Evolutionary conservation across 306 rosid species (phyloP).

Genomic region (Dryas alaskensis): DNA sequence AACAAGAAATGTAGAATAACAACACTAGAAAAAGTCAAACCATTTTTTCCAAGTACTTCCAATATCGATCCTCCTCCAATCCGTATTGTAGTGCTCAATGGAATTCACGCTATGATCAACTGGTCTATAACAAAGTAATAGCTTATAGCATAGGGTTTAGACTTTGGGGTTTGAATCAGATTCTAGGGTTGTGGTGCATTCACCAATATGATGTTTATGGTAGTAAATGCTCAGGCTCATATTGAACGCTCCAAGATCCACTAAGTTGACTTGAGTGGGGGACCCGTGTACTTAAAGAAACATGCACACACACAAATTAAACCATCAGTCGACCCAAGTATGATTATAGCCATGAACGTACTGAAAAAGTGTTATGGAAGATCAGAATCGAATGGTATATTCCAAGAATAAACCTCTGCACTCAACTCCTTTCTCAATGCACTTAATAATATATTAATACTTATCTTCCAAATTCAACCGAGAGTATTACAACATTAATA

Average conservation of each 20-base stretch:
- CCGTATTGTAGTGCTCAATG: background rate
- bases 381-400: conserved; percentile 44
- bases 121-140: background rate
- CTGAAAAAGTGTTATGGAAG: conserved; percentile 15
- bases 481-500: too few species aligned
- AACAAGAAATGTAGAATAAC: too few species aligned
- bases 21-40: background rate
- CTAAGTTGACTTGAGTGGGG: conserved; percentile 22
- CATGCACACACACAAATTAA: background rate
- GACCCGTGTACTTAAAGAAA: background rate
- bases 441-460: background rate
- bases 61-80: background rate
- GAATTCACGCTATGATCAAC: background rate
- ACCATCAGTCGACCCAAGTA: conserved; percentile 23
- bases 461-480: conserved; percentile 18
- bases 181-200: conserved; percentile 14
- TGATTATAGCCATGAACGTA: conserved; percentile 31
- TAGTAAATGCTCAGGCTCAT: conserved; percentile 12
- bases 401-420: conserved; percentile 67
- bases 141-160: background rate
- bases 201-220: conserved; percentile 27
- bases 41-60: background rate
- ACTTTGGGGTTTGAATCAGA: conserved; percentile 21
- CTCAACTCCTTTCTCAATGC: conserved; percentile 23
- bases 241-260: conserved; percentile 3